These are phyloP conservation scores for Hypoxylon sp. DNA, from an alignment of 2,329 filamentous ascomycete genomes.

Conservation along the genomic window DNA sequence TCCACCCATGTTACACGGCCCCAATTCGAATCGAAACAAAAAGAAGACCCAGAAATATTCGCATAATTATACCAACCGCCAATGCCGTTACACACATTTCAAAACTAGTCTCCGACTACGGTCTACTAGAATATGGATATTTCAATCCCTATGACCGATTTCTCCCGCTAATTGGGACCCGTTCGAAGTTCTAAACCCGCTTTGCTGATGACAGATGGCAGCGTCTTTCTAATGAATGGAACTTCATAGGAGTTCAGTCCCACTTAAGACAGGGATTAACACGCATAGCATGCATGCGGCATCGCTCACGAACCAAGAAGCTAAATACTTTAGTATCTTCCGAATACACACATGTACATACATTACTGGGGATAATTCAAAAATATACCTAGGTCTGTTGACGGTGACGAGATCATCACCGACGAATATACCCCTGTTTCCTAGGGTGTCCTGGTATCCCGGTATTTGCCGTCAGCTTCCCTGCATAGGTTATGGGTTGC, in stretches of 20 bases:
- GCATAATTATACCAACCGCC: conserved; percentile 25
- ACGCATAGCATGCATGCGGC: conserved; percentile 24
- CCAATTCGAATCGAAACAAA: conserved; percentile 16
- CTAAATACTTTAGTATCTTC: conserved; percentile 20
- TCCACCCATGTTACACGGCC: conserved; percentile 7
- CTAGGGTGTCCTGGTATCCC: conserved; percentile 27
- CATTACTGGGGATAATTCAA: conserved; percentile 14
- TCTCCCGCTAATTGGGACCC: conserved; percentile 36
- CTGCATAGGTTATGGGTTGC: conserved; percentile 18
- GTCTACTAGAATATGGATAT: conserved; percentile 28
- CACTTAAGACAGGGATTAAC: conserved; percentile 31
- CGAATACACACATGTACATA: not conserved
- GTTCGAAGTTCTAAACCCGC: conserved; percentile 11
- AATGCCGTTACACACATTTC: conserved; percentile 34
- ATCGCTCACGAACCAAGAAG: conserved; percentile 22
- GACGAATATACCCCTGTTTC: conserved; percentile 23
- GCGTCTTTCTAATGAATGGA: conserved; percentile 38
- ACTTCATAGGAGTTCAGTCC: conserved; percentile 34
- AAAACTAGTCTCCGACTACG: conserved; percentile 34
- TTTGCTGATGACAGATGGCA: conserved; percentile 24
- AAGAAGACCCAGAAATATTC: conserved; percentile 16
- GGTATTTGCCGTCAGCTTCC: conserved; percentile 30
- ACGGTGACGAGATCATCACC: conserved; percentile 37
- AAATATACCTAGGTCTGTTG: not conserved
- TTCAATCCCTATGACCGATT: conserved; percentile 29